These are phyloP conservation scores for Kwoniella dejecticola DNA, from an alignment of 768 basidiomycete genomes.

Conservation along the genomic window DNA sequence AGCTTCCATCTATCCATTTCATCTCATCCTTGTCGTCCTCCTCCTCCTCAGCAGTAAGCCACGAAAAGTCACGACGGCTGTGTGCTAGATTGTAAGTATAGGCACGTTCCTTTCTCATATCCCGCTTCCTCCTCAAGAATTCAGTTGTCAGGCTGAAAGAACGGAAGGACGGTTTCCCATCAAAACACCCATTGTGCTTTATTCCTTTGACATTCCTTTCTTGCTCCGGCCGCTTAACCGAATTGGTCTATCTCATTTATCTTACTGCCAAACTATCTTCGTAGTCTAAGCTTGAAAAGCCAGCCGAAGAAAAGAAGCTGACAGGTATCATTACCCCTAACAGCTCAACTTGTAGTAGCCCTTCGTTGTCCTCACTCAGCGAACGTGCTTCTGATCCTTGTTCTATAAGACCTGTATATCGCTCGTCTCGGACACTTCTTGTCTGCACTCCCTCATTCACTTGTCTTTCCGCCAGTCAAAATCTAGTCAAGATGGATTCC, in stretches of 20 bases:
- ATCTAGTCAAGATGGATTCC: constrained; percentile 49
- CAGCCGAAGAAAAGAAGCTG: constrained; percentile 4
- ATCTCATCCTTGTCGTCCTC: too few species aligned
- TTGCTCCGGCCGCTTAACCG: not conserved
- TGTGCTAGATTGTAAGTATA: too few species aligned
- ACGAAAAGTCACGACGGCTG: too few species aligned
- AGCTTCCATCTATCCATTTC: too few species aligned
- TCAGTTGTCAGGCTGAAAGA: not conserved
- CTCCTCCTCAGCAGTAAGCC: too few species aligned
- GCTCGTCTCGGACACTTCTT: too few species aligned
- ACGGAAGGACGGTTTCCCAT: not conserved
- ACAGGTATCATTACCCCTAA: not conserved
- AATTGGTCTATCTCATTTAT: not conserved
- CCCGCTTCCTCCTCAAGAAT: not conserved
- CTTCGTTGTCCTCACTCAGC: not conserved
- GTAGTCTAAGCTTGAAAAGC: too few species aligned
- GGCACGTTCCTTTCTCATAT: too few species aligned
- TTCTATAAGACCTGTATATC: not conserved
- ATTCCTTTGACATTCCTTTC: not conserved
- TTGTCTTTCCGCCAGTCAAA: not conserved
- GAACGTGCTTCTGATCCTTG: not conserved
- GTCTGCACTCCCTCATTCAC: not conserved
- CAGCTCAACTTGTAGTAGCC: not conserved
- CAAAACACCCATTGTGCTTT: not conserved
- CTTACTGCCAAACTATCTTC: too few species aligned